Evolutionary conservation across 805 yeast species (phyloP).

Genomic region (Schwanniomyces polymorphus): DNA sequence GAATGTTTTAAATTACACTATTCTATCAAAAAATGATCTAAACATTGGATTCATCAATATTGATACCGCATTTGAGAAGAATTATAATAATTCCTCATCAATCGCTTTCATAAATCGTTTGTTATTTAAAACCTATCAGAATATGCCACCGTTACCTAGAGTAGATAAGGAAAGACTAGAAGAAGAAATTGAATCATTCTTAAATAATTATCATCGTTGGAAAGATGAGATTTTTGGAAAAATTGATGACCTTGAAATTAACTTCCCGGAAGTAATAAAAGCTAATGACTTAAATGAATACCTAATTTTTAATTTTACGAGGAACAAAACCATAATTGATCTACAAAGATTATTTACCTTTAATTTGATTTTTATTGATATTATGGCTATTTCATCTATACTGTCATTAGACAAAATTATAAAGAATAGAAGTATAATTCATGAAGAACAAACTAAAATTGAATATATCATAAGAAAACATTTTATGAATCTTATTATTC

Average conservation of each 20-base stretch:
- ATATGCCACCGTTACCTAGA: constrained; percentile 20
- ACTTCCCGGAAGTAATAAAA: neutral
- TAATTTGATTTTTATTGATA: constrained; percentile 17
- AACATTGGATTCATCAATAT: constrained; percentile 24
- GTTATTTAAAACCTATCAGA: constrained; percentile 18
- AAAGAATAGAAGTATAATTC: neutral
- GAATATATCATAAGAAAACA: constrained; percentile 13
- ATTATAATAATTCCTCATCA: constrained; percentile 15
- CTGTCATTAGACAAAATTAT: constrained; percentile 4
- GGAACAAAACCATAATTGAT: constrained; percentile 12
- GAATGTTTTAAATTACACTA: constrained; percentile 25
- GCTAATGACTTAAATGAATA: constrained; percentile 2
- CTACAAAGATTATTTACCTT: constrained; percentile 22
- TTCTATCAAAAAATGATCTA: constrained; percentile 22
- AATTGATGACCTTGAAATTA: constrained; percentile 1
- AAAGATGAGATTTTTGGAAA: constrained; percentile 8
- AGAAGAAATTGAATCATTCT: constrained; percentile 9
- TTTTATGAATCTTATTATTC: constrained; percentile 18
- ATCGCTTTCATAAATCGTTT: constrained; percentile 19
- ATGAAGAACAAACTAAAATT: constrained; percentile 18
- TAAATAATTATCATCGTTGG: constrained; percentile 14
- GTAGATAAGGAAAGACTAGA: constrained; percentile 4
- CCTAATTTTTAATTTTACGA: constrained; percentile 15
- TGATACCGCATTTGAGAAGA: constrained; percentile 4
- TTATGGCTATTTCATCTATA: constrained; percentile 10